Base-by-base conservation (phyloP, 441 rosid species). In the Viola pubescens region DNA sequence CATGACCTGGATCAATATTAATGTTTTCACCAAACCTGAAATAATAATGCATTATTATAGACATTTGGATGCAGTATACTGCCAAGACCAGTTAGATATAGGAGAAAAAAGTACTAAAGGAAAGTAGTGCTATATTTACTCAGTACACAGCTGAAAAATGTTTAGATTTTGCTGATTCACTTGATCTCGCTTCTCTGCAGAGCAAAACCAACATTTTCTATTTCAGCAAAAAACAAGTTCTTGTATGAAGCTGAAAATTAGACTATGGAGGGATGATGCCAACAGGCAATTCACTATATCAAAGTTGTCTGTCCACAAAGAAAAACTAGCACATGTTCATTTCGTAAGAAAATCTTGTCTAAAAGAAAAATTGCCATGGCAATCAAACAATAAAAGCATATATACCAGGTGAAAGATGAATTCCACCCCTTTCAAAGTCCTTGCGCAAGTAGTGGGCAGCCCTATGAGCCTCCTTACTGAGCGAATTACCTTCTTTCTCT, bases 401-500 rank as follows among this genome's bases (percentile, higher is more conserved):
- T 65, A 54, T 73, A 88, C 97, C 94, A 56, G 75, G 59, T 65
- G 77, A 66, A 16, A 94, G 88, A 85, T 94, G 97, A 61, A 94
- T 90, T 83, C 99, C 97, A 59, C 97, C 97, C 74, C 80, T 84
- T 74, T 94, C 96, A 80, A 90, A 80, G 76, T 94, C 99, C 65
- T 79, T 59, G 9, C 84, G 80, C 50, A 94, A 80, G 67, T 83
- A 72, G 59, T 59, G 78, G 6, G 99, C 94, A 12, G 97, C 85
- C 77, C 94, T 85, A 58, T 69, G 74, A 75, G 97, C 95, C 81
- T 94, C 97, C 68, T 68, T 70, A 46, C 88, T 61, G 69, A 88
- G 87, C 73, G 78, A 75, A 64, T 77, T 70, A 19, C 79, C 75
- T 69, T 88, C 89, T 71, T 61, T 78, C 84, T 91, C 95, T 4